These are phyloP conservation scores for Neurospora intermedia DNA, from an alignment of 495 filamentous ascomycete species.

Conservation along the genomic window DNA sequence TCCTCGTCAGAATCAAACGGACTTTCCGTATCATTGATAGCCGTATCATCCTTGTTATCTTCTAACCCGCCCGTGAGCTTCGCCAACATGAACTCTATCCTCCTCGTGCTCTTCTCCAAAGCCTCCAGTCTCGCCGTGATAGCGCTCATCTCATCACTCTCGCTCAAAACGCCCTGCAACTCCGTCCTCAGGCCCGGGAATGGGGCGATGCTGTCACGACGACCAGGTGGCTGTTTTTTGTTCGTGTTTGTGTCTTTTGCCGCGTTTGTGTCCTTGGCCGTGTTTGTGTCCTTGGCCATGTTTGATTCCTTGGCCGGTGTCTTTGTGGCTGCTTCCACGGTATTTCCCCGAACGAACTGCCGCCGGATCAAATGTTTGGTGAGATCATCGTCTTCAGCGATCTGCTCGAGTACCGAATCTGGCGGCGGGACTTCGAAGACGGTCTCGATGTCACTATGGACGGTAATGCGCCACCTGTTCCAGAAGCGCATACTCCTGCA, in stretches of 20 bases:
- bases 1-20: background rate
- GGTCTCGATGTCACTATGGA: conserved; percentile 54
- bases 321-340: conserved; percentile 1
- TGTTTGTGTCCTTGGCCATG: background rate
- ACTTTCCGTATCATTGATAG: background rate
- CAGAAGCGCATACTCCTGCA: conserved; percentile 18
- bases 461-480: conserved; percentile 40
- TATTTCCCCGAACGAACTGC: conserved; percentile 32
- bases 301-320: background rate
- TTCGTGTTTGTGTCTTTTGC: background rate
- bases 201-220: conserved; percentile 37
- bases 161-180: conserved; percentile 26
- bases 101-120: conserved; percentile 25
- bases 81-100: conserved; percentile 29
- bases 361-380: conserved; percentile 38
- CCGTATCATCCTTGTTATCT: background rate
- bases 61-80: conserved; percentile 13
- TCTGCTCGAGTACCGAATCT: conserved; percentile 42
- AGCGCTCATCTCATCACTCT: conserved; percentile 26
- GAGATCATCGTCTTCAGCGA: conserved; percentile 43
- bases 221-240: conserved; percentile 17
- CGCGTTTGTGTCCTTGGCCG: background rate
- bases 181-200: conserved; percentile 29
- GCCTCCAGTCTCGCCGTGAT: conserved; percentile 24
- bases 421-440: conserved; percentile 61